Evolutionary conservation across 2,329 filamentous ascomycete species (phyloP), one percentile per base, ranked within the genome.

Genomic region (Talaromyces marneffei): DNA sequence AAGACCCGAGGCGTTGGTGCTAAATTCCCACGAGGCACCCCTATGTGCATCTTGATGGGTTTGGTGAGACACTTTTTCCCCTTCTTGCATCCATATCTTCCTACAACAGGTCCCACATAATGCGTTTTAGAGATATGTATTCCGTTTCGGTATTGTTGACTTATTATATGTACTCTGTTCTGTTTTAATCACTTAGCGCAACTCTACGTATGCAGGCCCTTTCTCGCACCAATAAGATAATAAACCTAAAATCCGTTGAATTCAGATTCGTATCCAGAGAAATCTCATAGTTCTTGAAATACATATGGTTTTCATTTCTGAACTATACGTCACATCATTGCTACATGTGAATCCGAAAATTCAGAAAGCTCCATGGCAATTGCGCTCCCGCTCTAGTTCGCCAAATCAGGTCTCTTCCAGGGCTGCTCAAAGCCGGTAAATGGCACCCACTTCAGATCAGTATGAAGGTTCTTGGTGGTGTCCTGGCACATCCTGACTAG

Each of bases 31-130:
- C 2, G 27, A 2, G 72, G 71, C 4, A 73, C 71, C 3, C 73
- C 73, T 4, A 53, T 70, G 63, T 71, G 67, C 33, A 73, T 75
- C 55, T 25, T 70, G 4, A 63, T 66, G 48, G 74, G 74, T 1
- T 57, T 76, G 18, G 4, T 73, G 27, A 67, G 72, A 14, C 40
- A 50, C 70, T 75, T 62, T 59, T 71, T 74, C 40, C 74, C 75
- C 1, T 75, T 64, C 37, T 44, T 75, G 37, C 70, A 75, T 63
- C 64, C 68, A n/a, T 74, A 75, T 66, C 62, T 75, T 14, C 73
- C 72, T 8, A 44, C 40, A 2, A 44, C 40, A 4, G 40, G 40
- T 44, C 40, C 40, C 23, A 23, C 40, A 23, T 44, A 44, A 20
- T 44, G 20, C 7, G 14, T 44, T 23, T 44, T 6, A 44, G 9